Evolutionary conservation across 164 flowering plant genomes (phyloP), one percentile per base, ranked within the genome.

Genomic region (Euptelea pleiosperma): DNA sequence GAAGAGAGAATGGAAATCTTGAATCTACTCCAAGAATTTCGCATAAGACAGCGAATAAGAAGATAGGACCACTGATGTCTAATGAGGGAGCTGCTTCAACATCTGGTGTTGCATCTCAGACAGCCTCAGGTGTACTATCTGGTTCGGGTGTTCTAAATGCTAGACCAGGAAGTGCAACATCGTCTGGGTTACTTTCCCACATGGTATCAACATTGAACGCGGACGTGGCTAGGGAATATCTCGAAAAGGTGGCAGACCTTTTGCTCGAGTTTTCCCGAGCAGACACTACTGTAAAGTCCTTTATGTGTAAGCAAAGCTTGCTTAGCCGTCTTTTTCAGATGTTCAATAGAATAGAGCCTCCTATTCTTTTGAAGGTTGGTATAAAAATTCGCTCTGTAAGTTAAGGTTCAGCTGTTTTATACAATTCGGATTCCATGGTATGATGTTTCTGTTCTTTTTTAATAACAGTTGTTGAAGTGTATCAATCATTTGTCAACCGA

Each of bases 91-190:
- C 74, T 57, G 77, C 85, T 60, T 83, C 90, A 21, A 76, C 86
- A 41, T 83, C 89, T 73, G 97, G 96, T 24, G 64, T 81, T 70
- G 89, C 77, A 55, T 94, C 96, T 58, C 95, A 87, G 70, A 85
- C 87, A 18, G 86, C 91, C 63, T 94, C 96, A 18, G 96, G 97
- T 34, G 91, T 94, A 55, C 78, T 91, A 34, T 94, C 99, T 74
- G 99, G 97, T 65, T 91, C 99, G 3, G 99, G 97, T 43, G 95
- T 94, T 66, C 60, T 94, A 70, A 91, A 91, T 78, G 97, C 99
- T 61, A 86, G 95, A 74, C 87, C 96, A 29, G 99, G 96, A 60
- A 94, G 99, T 78, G 82, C 97, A 33, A 68, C 97, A 47, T 91
- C 99, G 35, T 91, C 99, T 36, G 99, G 99, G 35, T 69, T 91